Evolutionary conservation across 106 monocot genomes (phyloP).

Genomic region (Dioscorea zingiberensis): DNA sequence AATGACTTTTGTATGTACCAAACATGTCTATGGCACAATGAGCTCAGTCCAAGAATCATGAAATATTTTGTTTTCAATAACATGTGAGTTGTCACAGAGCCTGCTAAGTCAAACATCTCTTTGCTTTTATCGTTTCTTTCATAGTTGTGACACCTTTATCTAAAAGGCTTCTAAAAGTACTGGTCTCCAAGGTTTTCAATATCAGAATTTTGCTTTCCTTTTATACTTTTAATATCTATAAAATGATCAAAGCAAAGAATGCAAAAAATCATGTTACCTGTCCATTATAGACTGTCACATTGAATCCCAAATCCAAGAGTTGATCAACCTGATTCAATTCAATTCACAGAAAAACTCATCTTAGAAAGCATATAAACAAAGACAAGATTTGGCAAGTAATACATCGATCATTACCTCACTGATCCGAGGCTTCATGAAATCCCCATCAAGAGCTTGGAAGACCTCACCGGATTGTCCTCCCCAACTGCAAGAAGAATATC

Average conservation of each 20-base stretch:
- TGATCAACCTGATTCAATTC: conserved; percentile 72
- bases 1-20: neutral
- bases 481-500: conserved; percentile 44
- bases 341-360: neutral
- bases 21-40: neutral
- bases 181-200: no score
- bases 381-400: no score
- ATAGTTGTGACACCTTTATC: no score
- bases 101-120: conserved; percentile 1
- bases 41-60: no score
- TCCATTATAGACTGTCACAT: conserved; percentile 92
- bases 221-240: neutral
- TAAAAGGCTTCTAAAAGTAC: no score
- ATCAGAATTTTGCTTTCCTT: neutral
- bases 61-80: no score
- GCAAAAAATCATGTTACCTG: conserved; percentile 42
- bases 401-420: conserved; percentile 39
- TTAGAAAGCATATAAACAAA: no score
- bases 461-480: conserved; percentile 61
- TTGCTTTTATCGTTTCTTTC: neutral
- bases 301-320: conserved; percentile 68
- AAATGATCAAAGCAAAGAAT: neutral
- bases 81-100: neutral
- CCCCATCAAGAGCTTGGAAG: conserved; percentile 38
- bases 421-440: conserved; percentile 97